Conservation (phyloP, 345 rosid species). For the Boechera divaricarpa region DNA sequence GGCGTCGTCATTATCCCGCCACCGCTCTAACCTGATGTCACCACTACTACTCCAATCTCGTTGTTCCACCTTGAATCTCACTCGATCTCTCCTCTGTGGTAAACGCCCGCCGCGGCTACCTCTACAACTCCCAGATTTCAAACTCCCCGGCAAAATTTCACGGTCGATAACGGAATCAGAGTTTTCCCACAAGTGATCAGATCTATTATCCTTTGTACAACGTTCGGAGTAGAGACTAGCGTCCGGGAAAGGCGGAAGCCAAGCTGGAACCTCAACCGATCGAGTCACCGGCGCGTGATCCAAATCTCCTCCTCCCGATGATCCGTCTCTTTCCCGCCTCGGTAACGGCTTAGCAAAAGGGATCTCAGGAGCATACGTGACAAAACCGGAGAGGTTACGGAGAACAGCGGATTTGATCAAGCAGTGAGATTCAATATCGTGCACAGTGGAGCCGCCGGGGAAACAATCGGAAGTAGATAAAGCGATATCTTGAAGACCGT, state of each 20-base stretch:
- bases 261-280: constrained; percentile 29
- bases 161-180: constrained; percentile 20
- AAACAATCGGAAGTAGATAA: constrained; percentile 47
- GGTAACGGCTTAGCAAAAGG: constrained; percentile 69
- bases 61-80: constrained; percentile 37
- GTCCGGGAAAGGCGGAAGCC: constrained; percentile 47
- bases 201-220: neutral
- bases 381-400: constrained; percentile 48
- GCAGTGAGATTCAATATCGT: constrained; percentile 32
- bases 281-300: neutral
- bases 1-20: constrained; percentile 5
- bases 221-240: constrained; percentile 23
- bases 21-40: neutral
- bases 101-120: constrained; percentile 13
- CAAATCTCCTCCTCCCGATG: neutral
- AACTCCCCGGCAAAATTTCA: constrained; percentile 8
- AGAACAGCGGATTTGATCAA: constrained; percentile 46
- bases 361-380: constrained; percentile 49
- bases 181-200: constrained; percentile 41
- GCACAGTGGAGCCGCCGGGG: constrained; percentile 51
- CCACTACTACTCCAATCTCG: neutral
- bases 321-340: neutral
- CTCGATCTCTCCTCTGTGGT: constrained; percentile 23
- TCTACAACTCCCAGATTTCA: neutral
- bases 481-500: constrained; percentile 53